phyloP scores from a whole-genome alignment of 2,329 filamentous ascomycete genomes.

The Gaeumannomyces tritici region DNA sequence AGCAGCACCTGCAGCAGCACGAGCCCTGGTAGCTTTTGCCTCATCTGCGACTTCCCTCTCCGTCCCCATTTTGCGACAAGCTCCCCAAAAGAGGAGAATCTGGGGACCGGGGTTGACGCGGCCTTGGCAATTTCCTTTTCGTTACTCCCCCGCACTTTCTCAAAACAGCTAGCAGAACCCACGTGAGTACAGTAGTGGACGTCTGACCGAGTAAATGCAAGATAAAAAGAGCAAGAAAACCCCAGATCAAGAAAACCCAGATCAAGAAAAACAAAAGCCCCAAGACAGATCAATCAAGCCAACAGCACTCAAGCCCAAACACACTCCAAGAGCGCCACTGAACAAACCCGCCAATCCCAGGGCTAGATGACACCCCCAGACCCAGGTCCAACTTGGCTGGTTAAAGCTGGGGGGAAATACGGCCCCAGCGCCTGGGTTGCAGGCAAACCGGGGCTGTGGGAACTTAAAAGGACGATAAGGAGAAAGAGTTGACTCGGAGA shows the following conservation, averaged over 20 bases:
- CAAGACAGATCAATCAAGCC: not conserved
- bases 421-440: not conserved
- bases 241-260: too few relatives aligned
- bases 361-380: not conserved
- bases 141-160: not conserved
- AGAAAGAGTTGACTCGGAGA: not conserved
- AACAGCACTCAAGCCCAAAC: not conserved
- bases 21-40: not conserved
- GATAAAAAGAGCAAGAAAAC: too few relatives aligned
- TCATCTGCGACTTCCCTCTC: not conserved
- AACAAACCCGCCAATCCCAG: not conserved
- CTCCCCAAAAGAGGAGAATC: not conserved
- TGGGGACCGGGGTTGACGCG: not conserved
- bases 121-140: not conserved
- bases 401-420: not conserved
- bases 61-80: not conserved
- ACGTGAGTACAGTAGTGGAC: too few relatives aligned
- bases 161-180: not conserved
- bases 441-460: not conserved
- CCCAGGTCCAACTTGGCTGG: not conserved
- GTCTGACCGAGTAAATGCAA: too few relatives aligned
- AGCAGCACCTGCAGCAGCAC: not conserved
- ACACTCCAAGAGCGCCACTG: not conserved
- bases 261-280: not conserved
- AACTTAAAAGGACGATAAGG: not conserved